A percentile compares a stretch with the other conserved stretches of the same genome.
phyloP scores from a whole-genome alignment of 129 eudicot genomes.

The Saussurea involucrata region DNA sequence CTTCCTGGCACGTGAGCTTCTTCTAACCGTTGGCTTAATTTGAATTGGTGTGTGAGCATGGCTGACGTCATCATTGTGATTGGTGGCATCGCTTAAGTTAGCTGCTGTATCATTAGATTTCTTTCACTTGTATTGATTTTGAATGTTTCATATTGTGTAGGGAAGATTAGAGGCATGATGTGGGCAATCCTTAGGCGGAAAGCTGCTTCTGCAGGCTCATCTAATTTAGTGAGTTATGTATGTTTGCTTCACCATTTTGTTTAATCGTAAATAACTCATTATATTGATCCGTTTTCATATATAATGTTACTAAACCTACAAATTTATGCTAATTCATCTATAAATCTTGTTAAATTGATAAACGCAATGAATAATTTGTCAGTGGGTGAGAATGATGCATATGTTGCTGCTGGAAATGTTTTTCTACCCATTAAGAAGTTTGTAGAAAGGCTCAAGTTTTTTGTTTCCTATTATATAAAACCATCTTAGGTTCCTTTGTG shows the following conservation, averaged over 20 bases:
- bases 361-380: background rate
- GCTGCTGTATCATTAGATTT: background rate
- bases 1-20: no score
- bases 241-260: background rate
- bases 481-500: no score
- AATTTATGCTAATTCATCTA: background rate
- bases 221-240: conserved; percentile 28
- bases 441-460: no score
- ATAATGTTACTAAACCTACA: background rate
- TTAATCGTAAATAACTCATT: background rate
- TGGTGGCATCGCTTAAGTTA: no score
- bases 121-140: background rate
- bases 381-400: background rate
- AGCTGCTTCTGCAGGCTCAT: conserved; percentile 35
- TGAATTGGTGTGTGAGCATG: no score
- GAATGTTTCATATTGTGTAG: background rate
- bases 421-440: no score
- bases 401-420: background rate
- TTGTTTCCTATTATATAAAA: no score
- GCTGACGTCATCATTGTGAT: no score
- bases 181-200: conserved; percentile 36
- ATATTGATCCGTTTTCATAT: background rate
- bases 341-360: background rate
- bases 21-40: no score
- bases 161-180: conserved; percentile 22